A percentile compares a stretch with the other conserved stretches of the same genome.
These are phyloP conservation scores for Picochlorum sp. DNA, from an alignment of 139 green algal species.

Conservation along the genomic window DNA sequence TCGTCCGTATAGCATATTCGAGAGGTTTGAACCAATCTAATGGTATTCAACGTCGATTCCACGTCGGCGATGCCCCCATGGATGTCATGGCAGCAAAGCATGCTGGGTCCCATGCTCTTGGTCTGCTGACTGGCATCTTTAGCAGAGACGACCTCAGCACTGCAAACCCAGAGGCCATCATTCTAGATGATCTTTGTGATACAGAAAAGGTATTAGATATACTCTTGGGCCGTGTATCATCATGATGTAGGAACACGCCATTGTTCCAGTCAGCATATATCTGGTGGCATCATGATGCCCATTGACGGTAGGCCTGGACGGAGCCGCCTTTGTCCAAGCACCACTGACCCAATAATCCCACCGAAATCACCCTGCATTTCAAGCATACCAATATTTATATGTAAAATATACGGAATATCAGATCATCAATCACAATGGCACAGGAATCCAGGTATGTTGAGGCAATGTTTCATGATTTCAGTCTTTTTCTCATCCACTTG, in stretches of 20 bases:
- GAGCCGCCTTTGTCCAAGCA: neutral
- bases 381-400: too few species aligned
- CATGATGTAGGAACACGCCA: too few species aligned
- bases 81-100: slow-evolving; percentile 68
- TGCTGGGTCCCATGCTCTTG: slow-evolving; percentile 51
- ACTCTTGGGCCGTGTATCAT: too few species aligned
- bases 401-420: too few species aligned
- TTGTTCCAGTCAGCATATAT: too few species aligned
- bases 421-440: slow-evolving; percentile 11
- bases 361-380: too few species aligned
- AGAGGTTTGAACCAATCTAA: neutral
- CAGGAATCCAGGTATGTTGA: slow-evolving; percentile 26
- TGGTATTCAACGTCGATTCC: slow-evolving; percentile 30
- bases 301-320: neutral
- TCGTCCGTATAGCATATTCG: slow-evolving; percentile 66
- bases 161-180: slow-evolving; percentile 11
- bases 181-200: slow-evolving; percentile 26
- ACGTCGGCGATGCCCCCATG: slow-evolving; percentile 74
- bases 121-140: slow-evolving; percentile 71
- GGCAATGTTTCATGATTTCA: neutral
- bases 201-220: slow-evolving; percentile 7
- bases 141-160: slow-evolving; percentile 34
- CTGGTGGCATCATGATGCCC: neutral
- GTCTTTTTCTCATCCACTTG: neutral
- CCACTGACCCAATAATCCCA: too few species aligned